Evolutionary conservation across 2,329 filamentous ascomycete genomes (phyloP).

Genomic region (Amylocarpus encephaloides): DNA sequence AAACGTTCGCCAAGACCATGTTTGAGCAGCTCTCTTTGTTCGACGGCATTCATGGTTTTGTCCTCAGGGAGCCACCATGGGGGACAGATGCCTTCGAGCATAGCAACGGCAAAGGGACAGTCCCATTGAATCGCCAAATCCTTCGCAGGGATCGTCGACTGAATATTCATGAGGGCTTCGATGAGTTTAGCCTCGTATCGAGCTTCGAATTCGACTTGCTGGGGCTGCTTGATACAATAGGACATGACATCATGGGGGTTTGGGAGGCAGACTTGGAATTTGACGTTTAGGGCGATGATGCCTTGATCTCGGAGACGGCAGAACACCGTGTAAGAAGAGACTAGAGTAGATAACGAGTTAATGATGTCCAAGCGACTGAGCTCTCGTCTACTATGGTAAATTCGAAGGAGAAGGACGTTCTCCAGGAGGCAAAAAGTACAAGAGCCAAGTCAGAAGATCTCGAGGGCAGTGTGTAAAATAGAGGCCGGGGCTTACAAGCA

Average conservation of each 20-base stretch:
- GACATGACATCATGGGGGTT: conserved; percentile 24
- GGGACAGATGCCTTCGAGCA: conserved; percentile 21
- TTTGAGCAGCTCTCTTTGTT: conserved; percentile 17
- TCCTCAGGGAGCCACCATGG: conserved; percentile 29
- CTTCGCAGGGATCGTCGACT: conserved; percentile 25
- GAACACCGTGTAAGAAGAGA: conserved; percentile 28
- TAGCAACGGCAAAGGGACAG: conserved; percentile 21
- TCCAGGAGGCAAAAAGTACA: too few relatives aligned
- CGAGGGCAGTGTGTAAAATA: too few relatives aligned
- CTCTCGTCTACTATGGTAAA: too few relatives aligned
- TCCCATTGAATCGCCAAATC: conserved; percentile 33
- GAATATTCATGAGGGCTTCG: conserved; percentile 23
- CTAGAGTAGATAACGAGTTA: too few relatives aligned
- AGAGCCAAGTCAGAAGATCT: too few relatives aligned
- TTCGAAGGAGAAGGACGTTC: too few relatives aligned
- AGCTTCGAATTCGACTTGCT: conserved; percentile 25
- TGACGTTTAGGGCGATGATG: conserved; percentile 22
- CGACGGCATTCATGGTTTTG: not conserved
- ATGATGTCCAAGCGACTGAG: too few relatives aligned
- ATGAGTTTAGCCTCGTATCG: conserved; percentile 28
- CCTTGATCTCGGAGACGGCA: conserved; percentile 17
- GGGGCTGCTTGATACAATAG: conserved; percentile 15
- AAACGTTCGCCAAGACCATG: conserved; percentile 33
- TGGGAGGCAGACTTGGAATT: conserved; percentile 33
- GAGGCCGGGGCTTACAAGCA: conserved; percentile 10